Conservation (phyloP, 768 basidiomycete genomes). For the Suillus americanus region DNA sequence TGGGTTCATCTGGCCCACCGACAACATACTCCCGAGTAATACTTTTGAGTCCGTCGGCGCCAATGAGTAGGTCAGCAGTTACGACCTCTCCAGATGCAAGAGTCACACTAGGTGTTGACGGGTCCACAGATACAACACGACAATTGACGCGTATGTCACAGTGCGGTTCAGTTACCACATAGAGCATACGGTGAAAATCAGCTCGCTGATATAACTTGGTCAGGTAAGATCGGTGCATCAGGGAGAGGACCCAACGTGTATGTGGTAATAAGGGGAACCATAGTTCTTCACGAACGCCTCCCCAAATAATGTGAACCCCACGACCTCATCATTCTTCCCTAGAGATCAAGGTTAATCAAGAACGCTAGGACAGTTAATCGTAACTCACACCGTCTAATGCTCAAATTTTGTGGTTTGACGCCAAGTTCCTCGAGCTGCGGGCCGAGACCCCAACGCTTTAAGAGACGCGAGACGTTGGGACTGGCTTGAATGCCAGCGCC, state of each 20-base stretch:
- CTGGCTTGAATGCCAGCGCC: slow-evolving; percentile 54
- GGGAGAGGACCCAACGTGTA: slow-evolving; percentile 30
- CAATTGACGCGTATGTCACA: slow-evolving; percentile 36
- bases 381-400: slow-evolving; percentile 43
- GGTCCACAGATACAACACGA: slow-evolving; percentile 37
- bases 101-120: slow-evolving; percentile 32
- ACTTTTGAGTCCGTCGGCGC: slow-evolving; percentile 57
- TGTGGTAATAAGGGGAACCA: slow-evolving; percentile 34
- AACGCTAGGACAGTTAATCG: too few species aligned
- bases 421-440: slow-evolving; percentile 37
- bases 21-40: slow-evolving; percentile 47
- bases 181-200: slow-evolving; percentile 45
- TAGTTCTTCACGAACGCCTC: slow-evolving; percentile 31
- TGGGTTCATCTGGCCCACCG: slow-evolving; percentile 44
- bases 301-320: slow-evolving; percentile 38
- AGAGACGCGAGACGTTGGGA: slow-evolving; percentile 42
- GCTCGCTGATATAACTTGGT: slow-evolving; percentile 34
- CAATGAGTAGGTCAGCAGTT: slow-evolving; percentile 44
- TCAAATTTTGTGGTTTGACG: slow-evolving; percentile 40
- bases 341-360: background rate
- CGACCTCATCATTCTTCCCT: slow-evolving; percentile 35
- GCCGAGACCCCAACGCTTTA: slow-evolving; percentile 52
- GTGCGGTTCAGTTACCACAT: slow-evolving; percentile 34
- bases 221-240: background rate
- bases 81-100: slow-evolving; percentile 45